Evolutionary conservation across 2,329 filamentous ascomycete species (phyloP), one percentile per base, ranked within the genome.

Genomic region (Magnaporthiopsis incrustans): DNA sequence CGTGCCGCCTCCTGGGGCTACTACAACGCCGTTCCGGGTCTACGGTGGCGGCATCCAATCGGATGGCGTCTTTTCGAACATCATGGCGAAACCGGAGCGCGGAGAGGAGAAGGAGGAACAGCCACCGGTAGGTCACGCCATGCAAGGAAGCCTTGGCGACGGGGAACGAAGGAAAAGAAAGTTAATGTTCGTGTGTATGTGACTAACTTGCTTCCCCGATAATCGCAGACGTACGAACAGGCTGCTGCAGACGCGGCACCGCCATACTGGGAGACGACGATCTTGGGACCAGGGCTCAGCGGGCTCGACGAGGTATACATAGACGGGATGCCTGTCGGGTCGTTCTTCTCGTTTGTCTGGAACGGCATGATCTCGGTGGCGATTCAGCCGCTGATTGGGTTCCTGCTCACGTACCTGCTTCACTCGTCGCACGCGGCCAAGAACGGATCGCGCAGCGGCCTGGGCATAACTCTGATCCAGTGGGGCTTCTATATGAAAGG

Each of bases 241-340:
- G 95, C 95, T 22, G 95, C 95, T 3, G 94, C 94, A 57, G 95
- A 99, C 76, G 90, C 92, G 30, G 95, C 95, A 60, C 95, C 95
- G 1, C 95, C 95, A 0, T 99, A 99, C 77, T 99, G 95, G 95
- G 95, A 99, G 80, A 99, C 95, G 7, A 98, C 95, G 0, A 97
- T 99, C 68, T 85, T 99, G 62, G 94, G 93, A 0, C 95, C 95
- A 0, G 95, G 94, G 64, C 86, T 95, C 68, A 90, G 90, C 63
- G 90, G 90, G n/a, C 86, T 88, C 56, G 93, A 98, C 73, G 95
- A 99, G 75, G 94, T 99, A 60, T 99, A 95, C 72, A 90, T 99
- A 65, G 95, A 99, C 74, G 95, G 95, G 70, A 89, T 99, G 73
- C 92, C 96, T 3, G 95, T 96, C 63, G 91, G 91, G 68, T 92